These are phyloP conservation scores for Globisporangium viniferum DNA, from an alignment of 352 stramenopile species.

Conservation along the genomic window DNA sequence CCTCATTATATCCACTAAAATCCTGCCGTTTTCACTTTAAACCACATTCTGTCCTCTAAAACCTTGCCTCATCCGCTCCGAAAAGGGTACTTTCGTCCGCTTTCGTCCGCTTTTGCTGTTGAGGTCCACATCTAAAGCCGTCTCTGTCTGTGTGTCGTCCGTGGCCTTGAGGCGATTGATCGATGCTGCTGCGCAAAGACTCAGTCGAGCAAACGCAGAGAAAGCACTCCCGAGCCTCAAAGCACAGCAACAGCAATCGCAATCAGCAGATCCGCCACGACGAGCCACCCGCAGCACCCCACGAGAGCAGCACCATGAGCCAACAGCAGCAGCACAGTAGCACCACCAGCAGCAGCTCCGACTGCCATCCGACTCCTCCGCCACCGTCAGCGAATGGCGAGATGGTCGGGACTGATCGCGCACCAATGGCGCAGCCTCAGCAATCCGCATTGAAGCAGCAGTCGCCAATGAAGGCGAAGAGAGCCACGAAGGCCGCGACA, in stretches of 20 bases:
- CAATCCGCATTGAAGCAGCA: not conserved
- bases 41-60: not conserved
- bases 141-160: not conserved
- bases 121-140: conserved; percentile 13
- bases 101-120: not conserved
- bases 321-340: not conserved
- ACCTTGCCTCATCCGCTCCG: not conserved
- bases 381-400: not conserved
- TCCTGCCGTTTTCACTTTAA: not conserved
- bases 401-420: not conserved
- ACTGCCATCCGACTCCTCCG: not conserved
- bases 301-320: not conserved
- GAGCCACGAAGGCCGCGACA: not conserved
- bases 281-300: not conserved
- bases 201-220: conserved; percentile 15
- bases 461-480: conserved; percentile 8
- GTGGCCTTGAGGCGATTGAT: not conserved
- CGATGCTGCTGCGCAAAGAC: conserved; percentile 3
- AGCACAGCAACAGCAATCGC: not conserved
- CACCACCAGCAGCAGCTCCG: not conserved
- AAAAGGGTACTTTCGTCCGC: not conserved
- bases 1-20: not conserved
- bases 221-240: not conserved
- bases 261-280: not conserved
- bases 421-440: not conserved